Evolutionary conservation across 768 basidiomycete species (phyloP).

Genomic region (Imleria badia): DNA sequence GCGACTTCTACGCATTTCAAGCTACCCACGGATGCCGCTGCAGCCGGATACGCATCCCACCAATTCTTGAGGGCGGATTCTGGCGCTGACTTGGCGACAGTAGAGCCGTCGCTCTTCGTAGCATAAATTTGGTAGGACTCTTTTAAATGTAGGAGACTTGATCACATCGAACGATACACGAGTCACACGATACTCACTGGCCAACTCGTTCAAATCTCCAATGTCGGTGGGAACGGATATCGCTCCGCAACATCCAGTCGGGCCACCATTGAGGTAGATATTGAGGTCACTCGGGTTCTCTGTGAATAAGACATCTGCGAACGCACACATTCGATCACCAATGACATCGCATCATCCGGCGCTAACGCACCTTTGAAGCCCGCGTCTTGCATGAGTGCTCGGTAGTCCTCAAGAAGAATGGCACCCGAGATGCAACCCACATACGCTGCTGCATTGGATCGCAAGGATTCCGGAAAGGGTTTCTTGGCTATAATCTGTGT

Average conservation of each 20-base stretch:
- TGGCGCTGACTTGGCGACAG: not conserved
- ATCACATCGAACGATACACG: not conserved
- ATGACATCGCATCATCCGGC: not conserved
- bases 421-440: slow-evolving; percentile 51
- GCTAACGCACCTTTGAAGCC: slow-evolving; percentile 41
- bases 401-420: slow-evolving; percentile 40
- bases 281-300: slow-evolving; percentile 44
- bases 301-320: slow-evolving; percentile 40
- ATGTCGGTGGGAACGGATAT: slow-evolving; percentile 1
- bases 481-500: slow-evolving; percentile 47
- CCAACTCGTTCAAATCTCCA: slow-evolving; percentile 45
- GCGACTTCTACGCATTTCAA: slow-evolving; percentile 41
- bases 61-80: slow-evolving; percentile 38
- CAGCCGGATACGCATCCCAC: slow-evolving; percentile 55
- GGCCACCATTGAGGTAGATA: slow-evolving; percentile 27
- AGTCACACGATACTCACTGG: slow-evolving; percentile 33
- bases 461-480: slow-evolving; percentile 42
- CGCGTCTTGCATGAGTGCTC: slow-evolving; percentile 35
- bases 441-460: slow-evolving; percentile 40
- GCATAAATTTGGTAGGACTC: slow-evolving; percentile 51
- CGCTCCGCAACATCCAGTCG: slow-evolving; percentile 8
- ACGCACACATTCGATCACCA: not conserved
- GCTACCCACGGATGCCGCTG: slow-evolving; percentile 27
- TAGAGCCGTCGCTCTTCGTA: slow-evolving; percentile 28
- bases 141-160: slow-evolving; percentile 13